Evolutionary conservation across 1,284 basidiomycete species (phyloP), one percentile per base, ranked within the genome.

Genomic region (Acaromyces ingoldii): DNA sequence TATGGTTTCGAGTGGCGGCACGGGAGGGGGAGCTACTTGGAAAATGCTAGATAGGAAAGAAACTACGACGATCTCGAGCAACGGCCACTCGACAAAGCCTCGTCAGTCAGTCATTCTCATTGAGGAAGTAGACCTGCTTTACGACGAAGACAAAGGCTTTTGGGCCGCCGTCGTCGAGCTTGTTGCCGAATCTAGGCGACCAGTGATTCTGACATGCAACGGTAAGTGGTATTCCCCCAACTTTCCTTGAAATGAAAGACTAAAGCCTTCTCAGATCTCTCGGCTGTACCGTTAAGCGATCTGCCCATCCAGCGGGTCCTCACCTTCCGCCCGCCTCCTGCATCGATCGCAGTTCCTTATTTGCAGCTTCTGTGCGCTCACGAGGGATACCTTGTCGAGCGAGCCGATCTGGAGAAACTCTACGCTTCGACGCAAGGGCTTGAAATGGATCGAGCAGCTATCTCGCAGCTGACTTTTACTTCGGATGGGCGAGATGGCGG

Each of bases 101-200:
- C 80, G 82, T 41, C 93, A 99, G 77, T 92, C 89, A 1, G 76
- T 95, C 43, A 88, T 98, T 62, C 79, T 99, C 29, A 78, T 99
- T n/a, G 95, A 99, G 76, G 95, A 98, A 74, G 93, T 89, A 6
- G 95, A 99, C 75, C 83, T 97, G 33, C 78, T 97, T 36, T 98
- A 85, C 77, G 85, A 85, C 59, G 89, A 92, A 47, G 93, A 97
- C 74, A 80, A 79, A 36, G 88, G 86, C 36, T 98, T 98, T 76
- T 99, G 95, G 95, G 80, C 85, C 1, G 83, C 88, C 4, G 57
- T 73, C 21, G 55, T 70, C n/a, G 63, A 73, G 33, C 50, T 75
- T 9, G 53, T 66, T 1, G 56, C 57, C 17, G 57, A 60, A 22
- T 72, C 68, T n/a, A 62, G 53, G 28, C 44, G 73, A 6, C 73